These are phyloP conservation scores for Tetrapyrgos nigripes DNA, from an alignment of 1,284 basidiomycete genomes.

Conservation along the genomic window DNA sequence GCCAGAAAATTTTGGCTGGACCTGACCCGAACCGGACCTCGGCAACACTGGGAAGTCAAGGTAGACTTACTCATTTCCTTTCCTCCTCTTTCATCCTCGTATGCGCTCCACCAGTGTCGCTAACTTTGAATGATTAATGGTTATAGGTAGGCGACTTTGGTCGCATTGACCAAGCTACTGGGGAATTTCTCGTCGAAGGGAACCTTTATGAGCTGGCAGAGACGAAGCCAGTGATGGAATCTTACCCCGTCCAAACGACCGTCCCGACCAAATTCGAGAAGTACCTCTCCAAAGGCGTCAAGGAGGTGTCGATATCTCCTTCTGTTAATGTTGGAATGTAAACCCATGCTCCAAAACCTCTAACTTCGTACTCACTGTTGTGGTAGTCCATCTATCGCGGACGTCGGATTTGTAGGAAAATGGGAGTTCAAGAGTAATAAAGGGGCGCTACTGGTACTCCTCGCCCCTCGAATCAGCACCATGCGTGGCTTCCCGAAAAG, in stretches of 20 bases:
- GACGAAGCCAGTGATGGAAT: neutral
- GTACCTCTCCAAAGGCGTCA: neutral
- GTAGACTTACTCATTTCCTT: too few relatives aligned
- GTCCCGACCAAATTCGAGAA: neutral
- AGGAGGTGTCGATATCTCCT: neutral
- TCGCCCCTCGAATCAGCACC: neutral
- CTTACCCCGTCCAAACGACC: neutral
- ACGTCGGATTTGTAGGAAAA: neutral
- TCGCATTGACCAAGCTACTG: neutral
- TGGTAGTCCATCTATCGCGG: neutral
- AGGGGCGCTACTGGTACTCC: neutral
- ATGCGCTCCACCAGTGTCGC: too few relatives aligned
- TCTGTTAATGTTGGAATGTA: neutral
- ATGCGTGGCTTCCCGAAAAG: constrained; percentile 1
- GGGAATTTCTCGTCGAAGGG: constrained; percentile 1
- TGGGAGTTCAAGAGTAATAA: neutral
- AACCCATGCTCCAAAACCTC: neutral
- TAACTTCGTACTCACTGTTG: neutral
- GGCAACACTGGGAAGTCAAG: constrained; percentile 4
- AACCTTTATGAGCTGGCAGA: neutral
- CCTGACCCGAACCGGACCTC: too few relatives aligned
- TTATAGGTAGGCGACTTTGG: too few relatives aligned
- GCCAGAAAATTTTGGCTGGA: too few relatives aligned
- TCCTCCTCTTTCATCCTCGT: too few relatives aligned
- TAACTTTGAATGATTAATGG: too few relatives aligned